Conservation (phyloP, 2,329 filamentous ascomycete species). For the Verticillium dahliae region DNA sequence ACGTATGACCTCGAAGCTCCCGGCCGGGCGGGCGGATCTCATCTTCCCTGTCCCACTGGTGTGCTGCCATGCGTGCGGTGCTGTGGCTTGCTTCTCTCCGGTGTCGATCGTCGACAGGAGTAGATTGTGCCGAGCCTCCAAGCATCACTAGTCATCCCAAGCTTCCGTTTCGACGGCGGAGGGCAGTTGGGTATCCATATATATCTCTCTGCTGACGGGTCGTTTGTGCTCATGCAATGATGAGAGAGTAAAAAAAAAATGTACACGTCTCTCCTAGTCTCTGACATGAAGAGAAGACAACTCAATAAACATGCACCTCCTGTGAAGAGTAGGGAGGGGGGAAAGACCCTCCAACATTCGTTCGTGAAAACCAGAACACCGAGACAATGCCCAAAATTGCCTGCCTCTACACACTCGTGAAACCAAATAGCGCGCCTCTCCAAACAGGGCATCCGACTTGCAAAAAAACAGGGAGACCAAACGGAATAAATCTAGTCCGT, state of each 20-base stretch:
- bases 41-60: background rate
- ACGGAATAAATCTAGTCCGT: background rate
- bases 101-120: background rate
- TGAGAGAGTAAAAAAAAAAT: background rate
- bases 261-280: constrained; percentile 3
- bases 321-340: background rate
- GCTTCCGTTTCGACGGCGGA: background rate
- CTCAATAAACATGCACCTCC: background rate
- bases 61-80: too few species aligned
- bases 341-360: background rate
- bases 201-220: background rate
- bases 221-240: constrained; percentile 9
- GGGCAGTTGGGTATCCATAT: background rate
- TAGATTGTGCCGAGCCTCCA: background rate
- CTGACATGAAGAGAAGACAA: background rate
- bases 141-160: background rate
- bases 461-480: background rate
- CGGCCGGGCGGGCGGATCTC: background rate
- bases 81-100: too few species aligned
- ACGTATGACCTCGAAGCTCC: background rate
- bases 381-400: background rate
- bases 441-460: background rate
- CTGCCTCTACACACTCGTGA: background rate
- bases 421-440: background rate
- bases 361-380: background rate